These are phyloP conservation scores for Aspergillus hiratsukae DNA, from an alignment of 2,329 filamentous ascomycete genomes.

Conservation along the genomic window DNA sequence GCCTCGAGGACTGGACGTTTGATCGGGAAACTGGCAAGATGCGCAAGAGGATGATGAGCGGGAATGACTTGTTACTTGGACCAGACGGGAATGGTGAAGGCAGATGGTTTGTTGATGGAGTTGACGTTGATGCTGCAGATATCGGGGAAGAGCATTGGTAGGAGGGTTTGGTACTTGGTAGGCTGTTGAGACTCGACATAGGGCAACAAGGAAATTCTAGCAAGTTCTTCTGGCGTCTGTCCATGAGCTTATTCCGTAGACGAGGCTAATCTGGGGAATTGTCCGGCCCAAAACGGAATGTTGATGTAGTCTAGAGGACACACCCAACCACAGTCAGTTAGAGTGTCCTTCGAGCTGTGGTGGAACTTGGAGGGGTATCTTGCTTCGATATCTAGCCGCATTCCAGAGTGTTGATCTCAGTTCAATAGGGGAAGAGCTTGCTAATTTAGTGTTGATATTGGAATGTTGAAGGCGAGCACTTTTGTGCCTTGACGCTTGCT, in stretches of 20 bases:
- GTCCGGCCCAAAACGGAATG: not conserved
- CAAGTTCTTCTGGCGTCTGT: not conserved
- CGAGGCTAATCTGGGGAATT: no score
- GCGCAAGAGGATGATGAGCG: constrained; percentile 46
- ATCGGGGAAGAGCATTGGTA: constrained; percentile 37
- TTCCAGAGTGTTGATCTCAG: not conserved
- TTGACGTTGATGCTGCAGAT: constrained; percentile 36
- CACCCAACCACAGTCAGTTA: not conserved
- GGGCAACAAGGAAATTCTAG: not conserved
- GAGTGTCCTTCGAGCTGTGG: not conserved
- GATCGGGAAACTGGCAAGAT: constrained; percentile 42
- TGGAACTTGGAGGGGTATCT: not conserved
- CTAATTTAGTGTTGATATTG: not conserved
- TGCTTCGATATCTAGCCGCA: not conserved
- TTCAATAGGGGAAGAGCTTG: not conserved
- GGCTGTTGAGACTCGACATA: no score
- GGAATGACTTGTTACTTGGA: constrained; percentile 43
- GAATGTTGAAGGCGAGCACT: not conserved
- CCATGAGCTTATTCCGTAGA: not conserved
- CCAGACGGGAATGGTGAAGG: constrained; percentile 38
- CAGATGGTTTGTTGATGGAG: constrained; percentile 43
- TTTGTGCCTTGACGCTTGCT: not conserved
- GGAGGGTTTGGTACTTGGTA: constrained; percentile 27
- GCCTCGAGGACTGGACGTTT: constrained; percentile 55
- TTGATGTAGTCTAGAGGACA: not conserved